Percentiles rank a stretch among this genome's conserved stretches.
phyloP scores from a whole-genome alignment of 1,139 yeast species.

The Meyerozyma elateridarum region DNA sequence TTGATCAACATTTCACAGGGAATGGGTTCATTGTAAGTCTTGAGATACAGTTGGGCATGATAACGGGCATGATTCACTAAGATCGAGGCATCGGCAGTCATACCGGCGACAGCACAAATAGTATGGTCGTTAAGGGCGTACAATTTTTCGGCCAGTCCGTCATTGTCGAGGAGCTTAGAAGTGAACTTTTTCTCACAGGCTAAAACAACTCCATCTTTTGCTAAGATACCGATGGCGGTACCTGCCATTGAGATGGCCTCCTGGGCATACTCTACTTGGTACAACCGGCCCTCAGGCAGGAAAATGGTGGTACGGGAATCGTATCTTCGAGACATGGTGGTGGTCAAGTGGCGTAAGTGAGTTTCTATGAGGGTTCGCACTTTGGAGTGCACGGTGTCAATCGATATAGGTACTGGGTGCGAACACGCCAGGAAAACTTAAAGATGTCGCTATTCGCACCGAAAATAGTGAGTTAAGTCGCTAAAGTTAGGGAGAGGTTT shows the following conservation, averaged over 20 bases:
- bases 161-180: constrained; percentile 87
- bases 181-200: constrained; percentile 97
- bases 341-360: too few species aligned
- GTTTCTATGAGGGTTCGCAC: too few species aligned
- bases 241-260: constrained; percentile 98
- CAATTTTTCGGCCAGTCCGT: constrained; percentile 88
- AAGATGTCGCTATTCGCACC: too few species aligned
- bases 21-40: constrained; percentile 83
- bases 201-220: constrained; percentile 87
- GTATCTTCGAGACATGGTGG: constrained; percentile 49
- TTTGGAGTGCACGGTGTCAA: too few species aligned
- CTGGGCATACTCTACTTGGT: constrained; percentile 93
- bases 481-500: too few species aligned
- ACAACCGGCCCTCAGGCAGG: constrained; percentile 96
- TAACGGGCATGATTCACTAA: constrained; percentile 85
- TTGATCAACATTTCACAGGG: constrained; percentile 90
- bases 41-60: constrained; percentile 77
- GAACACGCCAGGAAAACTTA: too few species aligned
- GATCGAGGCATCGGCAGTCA: constrained; percentile 95
- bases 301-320: constrained; percentile 98
- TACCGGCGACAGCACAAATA: constrained; percentile 96
- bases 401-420: too few species aligned
- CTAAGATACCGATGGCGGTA: constrained; percentile 91
- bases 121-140: constrained; percentile 74
- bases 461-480: too few species aligned